Percentiles rank a stretch among this genome's conserved stretches.
Conservation (phyloP, 345 rosid genomes). For the Eucalyptus erythrocorys region DNA sequence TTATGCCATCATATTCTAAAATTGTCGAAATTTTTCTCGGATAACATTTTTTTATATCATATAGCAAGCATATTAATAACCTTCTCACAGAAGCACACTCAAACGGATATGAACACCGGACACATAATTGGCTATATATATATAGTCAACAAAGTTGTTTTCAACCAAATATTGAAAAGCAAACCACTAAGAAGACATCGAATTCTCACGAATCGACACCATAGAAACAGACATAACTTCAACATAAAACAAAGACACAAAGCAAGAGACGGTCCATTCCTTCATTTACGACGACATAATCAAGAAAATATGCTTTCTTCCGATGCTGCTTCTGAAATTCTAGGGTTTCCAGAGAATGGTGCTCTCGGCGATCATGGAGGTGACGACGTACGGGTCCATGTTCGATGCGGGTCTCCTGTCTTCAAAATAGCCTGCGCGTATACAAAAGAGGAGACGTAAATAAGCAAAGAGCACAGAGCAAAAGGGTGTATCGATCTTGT, state of each 20-base stretch:
- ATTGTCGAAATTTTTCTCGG: neutral
- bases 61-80: neutral
- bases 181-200: neutral
- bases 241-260: neutral
- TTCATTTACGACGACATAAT: neutral
- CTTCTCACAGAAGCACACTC: neutral
- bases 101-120: neutral
- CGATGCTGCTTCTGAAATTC: neutral
- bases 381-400: conserved; percentile 87
- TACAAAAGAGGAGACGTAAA: neutral
- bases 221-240: neutral
- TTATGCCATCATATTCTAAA: neutral
- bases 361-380: conserved; percentile 79
- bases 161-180: neutral
- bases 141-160: neutral
- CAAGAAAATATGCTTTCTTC: neutral
- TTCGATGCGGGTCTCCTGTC: conserved; percentile 88
- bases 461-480: neutral
- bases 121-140: neutral
- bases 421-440: conserved; percentile 52
- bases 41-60: neutral
- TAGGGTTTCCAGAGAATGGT: conserved; percentile 58
- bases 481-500: neutral
- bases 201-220: neutral
- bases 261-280: neutral